Conservation (phyloP, 2,329 filamentous ascomycete species). For the Cercospora zeina region DNA sequence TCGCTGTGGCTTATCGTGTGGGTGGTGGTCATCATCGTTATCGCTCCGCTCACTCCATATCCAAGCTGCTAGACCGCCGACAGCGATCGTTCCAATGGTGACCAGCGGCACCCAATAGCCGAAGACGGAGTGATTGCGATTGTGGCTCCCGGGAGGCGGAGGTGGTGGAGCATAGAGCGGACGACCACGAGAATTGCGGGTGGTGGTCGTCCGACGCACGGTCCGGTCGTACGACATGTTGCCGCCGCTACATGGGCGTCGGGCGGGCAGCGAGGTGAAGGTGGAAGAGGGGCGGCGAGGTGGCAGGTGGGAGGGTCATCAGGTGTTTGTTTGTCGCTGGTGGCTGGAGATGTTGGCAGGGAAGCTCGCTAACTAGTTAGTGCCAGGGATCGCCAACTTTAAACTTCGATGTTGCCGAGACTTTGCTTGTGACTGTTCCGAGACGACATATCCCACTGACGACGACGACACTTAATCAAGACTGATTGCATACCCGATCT, state of each 20-base stretch:
- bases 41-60: constrained; percentile 86
- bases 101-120: constrained; percentile 88
- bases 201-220: constrained; percentile 45
- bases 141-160: constrained; percentile 43
- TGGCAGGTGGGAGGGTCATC: neutral
- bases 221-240: constrained; percentile 56
- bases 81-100: constrained; percentile 82
- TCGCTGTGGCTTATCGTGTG: constrained; percentile 40
- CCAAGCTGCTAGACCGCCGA: constrained; percentile 84
- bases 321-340: constrained; percentile 4
- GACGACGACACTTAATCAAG: neutral
- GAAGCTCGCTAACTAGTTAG: constrained; percentile 6
- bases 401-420: constrained; percentile 5
- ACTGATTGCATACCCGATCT: neutral
- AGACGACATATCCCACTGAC: neutral
- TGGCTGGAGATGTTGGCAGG: constrained; percentile 13
- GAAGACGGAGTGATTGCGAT: constrained; percentile 59
- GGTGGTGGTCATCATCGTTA: constrained; percentile 66
- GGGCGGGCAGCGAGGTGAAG: neutral
- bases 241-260: constrained; percentile 14
- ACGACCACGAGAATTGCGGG: constrained; percentile 52
- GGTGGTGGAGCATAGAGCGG: constrained; percentile 42
- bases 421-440: constrained; percentile 12
- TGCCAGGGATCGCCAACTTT: constrained; percentile 2
- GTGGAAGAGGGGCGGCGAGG: constrained; percentile 5